phyloP scores from a whole-genome alignment of 306 rosid genomes.

The Malus domestica region DNA sequence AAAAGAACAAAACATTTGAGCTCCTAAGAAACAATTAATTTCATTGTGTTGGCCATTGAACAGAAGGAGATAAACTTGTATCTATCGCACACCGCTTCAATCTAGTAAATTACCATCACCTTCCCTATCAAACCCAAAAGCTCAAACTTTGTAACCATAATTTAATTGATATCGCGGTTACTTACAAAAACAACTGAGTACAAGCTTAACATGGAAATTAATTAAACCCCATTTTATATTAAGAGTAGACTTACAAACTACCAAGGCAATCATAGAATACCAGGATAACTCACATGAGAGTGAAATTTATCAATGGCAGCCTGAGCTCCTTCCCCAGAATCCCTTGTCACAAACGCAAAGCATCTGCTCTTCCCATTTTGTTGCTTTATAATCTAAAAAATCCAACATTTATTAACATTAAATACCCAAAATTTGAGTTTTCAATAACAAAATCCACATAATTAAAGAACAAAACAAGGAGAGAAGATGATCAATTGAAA shows the following conservation, averaged over 20 bases:
- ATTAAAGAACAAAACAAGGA: too few species aligned
- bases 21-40: constrained; percentile 6
- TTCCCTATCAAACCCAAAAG: neutral
- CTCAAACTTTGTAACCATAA: neutral
- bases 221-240: neutral
- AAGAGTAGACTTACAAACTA: neutral
- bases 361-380: too few species aligned
- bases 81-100: constrained; percentile 1
- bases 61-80: neutral
- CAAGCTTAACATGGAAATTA: neutral
- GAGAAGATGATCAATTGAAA: too few species aligned
- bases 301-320: constrained; percentile 57
- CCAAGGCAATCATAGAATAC: neutral
- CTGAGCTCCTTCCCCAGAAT: constrained; percentile 63
- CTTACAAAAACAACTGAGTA: neutral
- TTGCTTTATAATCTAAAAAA: too few species aligned
- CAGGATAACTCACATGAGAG: constrained; percentile 43
- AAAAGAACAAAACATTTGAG: neutral
- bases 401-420: too few species aligned
- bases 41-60: constrained; percentile 2
- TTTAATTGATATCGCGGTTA: neutral
- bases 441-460: too few species aligned
- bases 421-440: too few species aligned
- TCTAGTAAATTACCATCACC: neutral
- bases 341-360: constrained; percentile 58